A percentile compares a stretch with the other conserved stretches of the same genome.
These are phyloP conservation scores for Phytophthora sp. DNA, from an alignment of 352 stramenopile genomes.

Conservation along the genomic window DNA sequence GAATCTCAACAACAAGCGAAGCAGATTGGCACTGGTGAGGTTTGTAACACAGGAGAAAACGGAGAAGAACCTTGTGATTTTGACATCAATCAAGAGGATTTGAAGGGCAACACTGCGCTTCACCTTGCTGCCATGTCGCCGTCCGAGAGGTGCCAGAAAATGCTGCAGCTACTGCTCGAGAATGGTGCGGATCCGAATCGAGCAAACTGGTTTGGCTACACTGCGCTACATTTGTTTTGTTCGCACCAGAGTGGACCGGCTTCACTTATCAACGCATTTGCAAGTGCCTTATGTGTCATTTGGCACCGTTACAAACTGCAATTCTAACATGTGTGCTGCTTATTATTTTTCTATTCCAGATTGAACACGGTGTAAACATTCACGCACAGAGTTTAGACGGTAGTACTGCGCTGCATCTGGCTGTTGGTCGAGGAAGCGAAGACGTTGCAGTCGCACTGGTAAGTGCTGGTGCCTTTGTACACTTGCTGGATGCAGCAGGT, in stretches of 20 bases:
- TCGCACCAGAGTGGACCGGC: conserved; percentile 75
- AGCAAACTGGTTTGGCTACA: conserved; percentile 89
- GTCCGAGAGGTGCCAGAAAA: conserved; percentile 80
- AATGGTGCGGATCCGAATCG: conserved; percentile 80
- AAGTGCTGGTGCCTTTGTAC: conserved; percentile 74
- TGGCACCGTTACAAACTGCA: neutral
- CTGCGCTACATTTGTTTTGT: conserved; percentile 84
- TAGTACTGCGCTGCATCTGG: conserved; percentile 83
- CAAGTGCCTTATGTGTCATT: conserved; percentile 45
- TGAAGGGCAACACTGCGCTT: conserved; percentile 86
- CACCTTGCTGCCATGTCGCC: conserved; percentile 87
- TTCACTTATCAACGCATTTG: conserved; percentile 80
- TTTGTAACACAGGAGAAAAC: neutral
- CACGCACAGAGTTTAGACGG: conserved; percentile 83
- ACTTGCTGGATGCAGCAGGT: conserved; percentile 81
- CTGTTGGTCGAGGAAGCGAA: conserved; percentile 78
- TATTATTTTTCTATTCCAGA: conserved; percentile 39
- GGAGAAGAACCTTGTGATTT: conserved; percentile 42
- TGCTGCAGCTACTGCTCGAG: conserved; percentile 81
- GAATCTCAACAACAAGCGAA: conserved; percentile 19
- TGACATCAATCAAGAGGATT: conserved; percentile 81
- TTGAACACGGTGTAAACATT: conserved; percentile 81
- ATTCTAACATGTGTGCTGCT: conserved; percentile 11
- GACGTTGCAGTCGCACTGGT: conserved; percentile 75
- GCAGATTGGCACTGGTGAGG: conserved; percentile 12